Base-by-base conservation (phyloP, 2,329 filamentous ascomycete species). In the Aplosporella prunicola region DNA sequence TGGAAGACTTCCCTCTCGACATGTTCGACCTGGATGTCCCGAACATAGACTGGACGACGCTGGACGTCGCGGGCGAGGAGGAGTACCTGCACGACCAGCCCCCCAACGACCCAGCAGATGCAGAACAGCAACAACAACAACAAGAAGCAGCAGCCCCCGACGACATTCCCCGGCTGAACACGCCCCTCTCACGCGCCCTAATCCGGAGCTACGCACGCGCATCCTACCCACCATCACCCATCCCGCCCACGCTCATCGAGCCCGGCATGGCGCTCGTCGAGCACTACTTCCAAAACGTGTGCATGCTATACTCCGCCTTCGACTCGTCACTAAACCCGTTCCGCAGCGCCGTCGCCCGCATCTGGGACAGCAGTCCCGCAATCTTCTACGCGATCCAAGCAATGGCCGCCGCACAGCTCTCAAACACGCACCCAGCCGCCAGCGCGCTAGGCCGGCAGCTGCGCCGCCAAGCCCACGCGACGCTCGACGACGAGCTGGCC, bases 281-380 rank as follows among this genome's bases (percentile, higher is more conserved):
- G 32, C 75, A 78, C 46, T 79, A 78, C 46, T 79, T 79, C 57
- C 71, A 72, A 46, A 72, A 77, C 42, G 72, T 78, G 3, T 76
- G 72, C 32, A 67, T 65, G 3, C 56, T 78, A 8, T 78, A 76
- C 51, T 79, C 75, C n/a, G 76, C 71, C 41, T 80, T 76, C 47
- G 76, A 79, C 51, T 76, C 74, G 14, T 61, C 66, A 9, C 63
- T 76, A 45, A 80, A 79, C 45, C 73, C 74, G 1, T 78, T 78
- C 45, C 62, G 75, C 24, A 71, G 68, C 2, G 72, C 73, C 0
- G 71, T 78, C 9, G 68, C 66, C 4, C 67, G 68, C 15, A 61
- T 76, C 2, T 78, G 73, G 66, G 63, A 71, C 26, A 68, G 67
- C n/a, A 76, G 72, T 0, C 60, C 69, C 13, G 71, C 72, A 0